phyloP scores from a whole-genome alignment of 2,329 filamentous ascomycete species.

The Fusarium albosuccineum region DNA sequence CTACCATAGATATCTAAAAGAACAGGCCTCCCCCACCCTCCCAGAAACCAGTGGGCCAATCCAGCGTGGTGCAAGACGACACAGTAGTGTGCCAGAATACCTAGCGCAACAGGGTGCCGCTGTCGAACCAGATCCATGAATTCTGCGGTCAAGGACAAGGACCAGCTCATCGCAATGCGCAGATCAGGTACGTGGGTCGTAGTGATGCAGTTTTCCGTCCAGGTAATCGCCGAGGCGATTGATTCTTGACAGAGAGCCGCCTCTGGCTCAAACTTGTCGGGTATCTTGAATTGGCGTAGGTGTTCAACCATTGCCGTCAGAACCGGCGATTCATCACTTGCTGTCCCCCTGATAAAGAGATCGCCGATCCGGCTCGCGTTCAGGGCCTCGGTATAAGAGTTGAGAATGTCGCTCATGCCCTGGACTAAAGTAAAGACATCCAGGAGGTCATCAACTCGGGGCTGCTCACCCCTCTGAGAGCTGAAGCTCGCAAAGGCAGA shows the following conservation, averaged over 20 bases:
- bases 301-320: slow-evolving; percentile 16
- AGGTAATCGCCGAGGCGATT: slow-evolving; percentile 8
- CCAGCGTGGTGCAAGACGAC: slow-evolving; percentile 29
- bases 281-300: slow-evolving; percentile 24
- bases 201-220: slow-evolving; percentile 1
- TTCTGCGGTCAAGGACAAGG: slow-evolving; percentile 22
- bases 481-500: slow-evolving; percentile 48
- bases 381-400: slow-evolving; percentile 37
- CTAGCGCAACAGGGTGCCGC: slow-evolving; percentile 27
- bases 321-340: slow-evolving; percentile 3
- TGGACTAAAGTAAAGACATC: slow-evolving; percentile 50
- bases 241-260: slow-evolving; percentile 14
- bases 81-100: slow-evolving; percentile 33
- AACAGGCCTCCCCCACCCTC: slow-evolving; percentile 26
- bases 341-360: slow-evolving; percentile 14
- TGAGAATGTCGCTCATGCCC: slow-evolving; percentile 50
- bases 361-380: slow-evolving; percentile 1
- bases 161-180: slow-evolving; percentile 31
- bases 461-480: slow-evolving; percentile 28
- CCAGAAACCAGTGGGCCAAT: slow-evolving; percentile 27
- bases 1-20: slow-evolving; percentile 16
- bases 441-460: slow-evolving; percentile 48
- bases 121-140: slow-evolving; percentile 35
- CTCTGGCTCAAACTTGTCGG: slow-evolving; percentile 1
- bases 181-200: slow-evolving; percentile 10